Evolutionary conservation across 1,284 basidiomycete genomes (phyloP).

Genomic region (Coniferiporia sulphurascens): DNA sequence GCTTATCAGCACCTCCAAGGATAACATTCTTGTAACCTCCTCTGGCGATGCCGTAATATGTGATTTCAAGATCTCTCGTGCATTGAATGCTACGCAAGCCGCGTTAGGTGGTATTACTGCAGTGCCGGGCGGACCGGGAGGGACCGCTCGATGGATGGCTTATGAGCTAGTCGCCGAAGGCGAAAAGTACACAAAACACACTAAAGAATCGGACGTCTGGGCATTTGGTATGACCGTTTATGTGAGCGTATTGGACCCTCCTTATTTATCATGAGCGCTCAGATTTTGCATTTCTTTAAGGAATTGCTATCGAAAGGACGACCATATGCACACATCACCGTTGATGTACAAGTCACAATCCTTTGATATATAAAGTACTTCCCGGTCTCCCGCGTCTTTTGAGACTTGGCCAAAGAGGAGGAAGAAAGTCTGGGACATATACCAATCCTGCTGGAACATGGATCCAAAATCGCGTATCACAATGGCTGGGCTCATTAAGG

Average conservation of each 20-base stretch:
- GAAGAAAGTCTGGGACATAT: neutral
- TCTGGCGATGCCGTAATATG: constrained; percentile 2
- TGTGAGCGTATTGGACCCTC: neutral
- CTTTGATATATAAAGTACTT: neutral
- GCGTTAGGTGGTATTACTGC: neutral
- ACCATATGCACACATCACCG: neutral
- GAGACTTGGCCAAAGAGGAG: neutral
- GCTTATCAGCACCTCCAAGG: neutral
- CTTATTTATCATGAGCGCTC: too few relatives aligned
- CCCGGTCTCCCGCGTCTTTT: neutral
- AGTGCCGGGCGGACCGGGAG: neutral
- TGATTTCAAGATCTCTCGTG: constrained; percentile 11
- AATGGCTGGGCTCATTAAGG: neutral
- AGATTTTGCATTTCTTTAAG: neutral
- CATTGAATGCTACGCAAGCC: neutral
- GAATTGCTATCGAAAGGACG: neutral
- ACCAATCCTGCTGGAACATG: neutral
- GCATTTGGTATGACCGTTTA: constrained; percentile 14
- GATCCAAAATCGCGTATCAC: neutral
- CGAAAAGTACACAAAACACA: neutral
- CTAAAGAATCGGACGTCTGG: constrained; percentile 11
- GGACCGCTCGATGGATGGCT: constrained; percentile 3
- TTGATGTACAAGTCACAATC: neutral
- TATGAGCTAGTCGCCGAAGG: neutral
- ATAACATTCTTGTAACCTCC: constrained; percentile 11